These are phyloP conservation scores for Erythrophleum ivorense DNA, from an alignment of 331 rosid genomes.

Conservation along the genomic window DNA sequence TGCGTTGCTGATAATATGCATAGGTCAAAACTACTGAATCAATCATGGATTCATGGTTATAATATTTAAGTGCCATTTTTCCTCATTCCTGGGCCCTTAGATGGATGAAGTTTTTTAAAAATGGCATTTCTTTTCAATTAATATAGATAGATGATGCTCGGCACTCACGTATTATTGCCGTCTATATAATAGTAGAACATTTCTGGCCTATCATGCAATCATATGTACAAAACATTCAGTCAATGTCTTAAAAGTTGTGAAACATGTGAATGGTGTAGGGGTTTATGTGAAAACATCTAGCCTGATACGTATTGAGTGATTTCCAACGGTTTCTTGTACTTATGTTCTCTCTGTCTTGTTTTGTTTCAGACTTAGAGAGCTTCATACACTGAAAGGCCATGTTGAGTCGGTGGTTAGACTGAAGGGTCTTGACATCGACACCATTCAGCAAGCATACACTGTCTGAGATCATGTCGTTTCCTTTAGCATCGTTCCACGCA, in stretches of 20 bases:
- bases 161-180: too few relatives aligned
- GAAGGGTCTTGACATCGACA: conserved; percentile 71
- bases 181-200: too few relatives aligned
- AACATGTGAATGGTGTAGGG: not conserved
- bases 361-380: conserved; percentile 66
- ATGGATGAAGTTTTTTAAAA: too few relatives aligned
- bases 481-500: not conserved
- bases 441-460: conserved; percentile 72
- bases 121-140: too few relatives aligned
- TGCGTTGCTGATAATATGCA: not conserved
- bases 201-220: too few relatives aligned
- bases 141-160: too few relatives aligned
- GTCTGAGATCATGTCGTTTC: conserved; percentile 39
- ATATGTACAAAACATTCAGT: not conserved
- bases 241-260: not conserved
- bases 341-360: not conserved
- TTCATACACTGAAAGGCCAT: conserved; percentile 67
- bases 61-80: not conserved
- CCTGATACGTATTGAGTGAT: not conserved
- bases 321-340: not conserved
- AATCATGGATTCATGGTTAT: not conserved
- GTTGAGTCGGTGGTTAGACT: conserved; percentile 74
- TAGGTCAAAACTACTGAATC: not conserved
- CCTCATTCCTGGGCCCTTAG: too few relatives aligned
- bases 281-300: not conserved